Percentiles rank a stretch among this genome's conserved stretches.
Conservation (phyloP, 371 early-diverging fungal genomes). For the Blastocladiella emersonii region DNA sequence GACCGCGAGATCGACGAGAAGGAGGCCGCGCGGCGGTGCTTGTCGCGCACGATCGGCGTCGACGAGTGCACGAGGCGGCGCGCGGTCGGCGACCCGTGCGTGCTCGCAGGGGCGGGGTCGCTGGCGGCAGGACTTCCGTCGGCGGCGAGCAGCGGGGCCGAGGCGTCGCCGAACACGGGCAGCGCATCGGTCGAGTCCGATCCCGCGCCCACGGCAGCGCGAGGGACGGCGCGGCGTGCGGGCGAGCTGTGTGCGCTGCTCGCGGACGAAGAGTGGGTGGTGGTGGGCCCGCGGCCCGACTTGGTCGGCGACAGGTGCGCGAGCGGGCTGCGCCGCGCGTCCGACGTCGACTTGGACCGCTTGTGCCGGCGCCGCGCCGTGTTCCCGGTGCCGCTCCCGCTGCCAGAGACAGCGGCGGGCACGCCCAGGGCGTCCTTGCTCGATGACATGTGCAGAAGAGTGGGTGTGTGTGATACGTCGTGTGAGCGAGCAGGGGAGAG, state of each 20-base stretch:
- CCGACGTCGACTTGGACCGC: background rate
- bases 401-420: too few species aligned
- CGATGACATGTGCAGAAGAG: too few species aligned
- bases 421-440: too few species aligned
- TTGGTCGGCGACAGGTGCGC: background rate
- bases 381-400: too few species aligned
- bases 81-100: too few species aligned
- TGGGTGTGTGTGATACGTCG: too few species aligned
- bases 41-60: background rate
- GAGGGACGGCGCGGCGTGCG: background rate
- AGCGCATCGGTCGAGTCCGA: too few species aligned
- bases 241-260: too few species aligned
- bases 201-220: background rate
- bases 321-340: background rate
- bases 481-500: too few species aligned
- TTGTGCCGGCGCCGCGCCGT: background rate
- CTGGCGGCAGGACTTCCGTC: background rate
- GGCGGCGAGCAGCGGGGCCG: too few species aligned
- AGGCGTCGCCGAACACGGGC: too few species aligned
- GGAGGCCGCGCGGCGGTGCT: constrained; percentile 1
- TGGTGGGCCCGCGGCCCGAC: background rate
- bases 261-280: background rate
- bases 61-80: background rate
- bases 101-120: too few species aligned
- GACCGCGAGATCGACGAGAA: background rate